Percentiles rank a stretch among this genome's conserved stretches.
phyloP scores from a whole-genome alignment of 176 grass and related monocot genomes.

The Oryza longistaminata region DNA sequence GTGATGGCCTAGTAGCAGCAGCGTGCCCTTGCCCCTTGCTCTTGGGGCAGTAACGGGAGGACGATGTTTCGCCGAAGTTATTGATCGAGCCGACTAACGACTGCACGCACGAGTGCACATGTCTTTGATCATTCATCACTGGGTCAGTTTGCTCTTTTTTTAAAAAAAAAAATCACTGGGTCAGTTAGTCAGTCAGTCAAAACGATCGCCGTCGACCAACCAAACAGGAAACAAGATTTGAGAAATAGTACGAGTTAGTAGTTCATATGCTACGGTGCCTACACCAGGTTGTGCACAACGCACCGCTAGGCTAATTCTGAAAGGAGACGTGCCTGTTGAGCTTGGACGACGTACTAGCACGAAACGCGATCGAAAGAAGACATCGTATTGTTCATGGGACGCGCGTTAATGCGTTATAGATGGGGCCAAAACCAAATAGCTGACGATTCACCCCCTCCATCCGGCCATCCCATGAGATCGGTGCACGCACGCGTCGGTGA shows the following conservation, averaged over 20 bases:
- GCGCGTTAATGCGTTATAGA: background rate
- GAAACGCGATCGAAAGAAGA: background rate
- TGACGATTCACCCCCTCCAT: background rate
- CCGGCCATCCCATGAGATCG: background rate
- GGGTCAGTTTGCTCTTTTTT: background rate
- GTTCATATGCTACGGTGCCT: background rate
- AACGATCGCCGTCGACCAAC: background rate
- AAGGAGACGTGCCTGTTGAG: background rate
- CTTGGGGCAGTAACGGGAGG: background rate
- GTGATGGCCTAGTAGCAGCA: background rate
- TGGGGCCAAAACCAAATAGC: background rate
- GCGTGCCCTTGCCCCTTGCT: slow-evolving; percentile 10
- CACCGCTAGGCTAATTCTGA: too few species aligned
- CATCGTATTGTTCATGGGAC: background rate
- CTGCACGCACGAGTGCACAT: background rate
- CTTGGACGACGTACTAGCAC: background rate
- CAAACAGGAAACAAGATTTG: background rate
- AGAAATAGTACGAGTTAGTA: background rate
- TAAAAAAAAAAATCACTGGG: background rate
- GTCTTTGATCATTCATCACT: background rate
- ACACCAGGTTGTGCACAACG: background rate
- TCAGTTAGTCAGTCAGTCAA: background rate
- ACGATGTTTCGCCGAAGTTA: background rate
- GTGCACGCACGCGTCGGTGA: background rate
- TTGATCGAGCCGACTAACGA: background rate